Evolutionary conservation across 2,329 filamentous ascomycete genomes (phyloP).

Genomic region (Eutypella sp.): DNA sequence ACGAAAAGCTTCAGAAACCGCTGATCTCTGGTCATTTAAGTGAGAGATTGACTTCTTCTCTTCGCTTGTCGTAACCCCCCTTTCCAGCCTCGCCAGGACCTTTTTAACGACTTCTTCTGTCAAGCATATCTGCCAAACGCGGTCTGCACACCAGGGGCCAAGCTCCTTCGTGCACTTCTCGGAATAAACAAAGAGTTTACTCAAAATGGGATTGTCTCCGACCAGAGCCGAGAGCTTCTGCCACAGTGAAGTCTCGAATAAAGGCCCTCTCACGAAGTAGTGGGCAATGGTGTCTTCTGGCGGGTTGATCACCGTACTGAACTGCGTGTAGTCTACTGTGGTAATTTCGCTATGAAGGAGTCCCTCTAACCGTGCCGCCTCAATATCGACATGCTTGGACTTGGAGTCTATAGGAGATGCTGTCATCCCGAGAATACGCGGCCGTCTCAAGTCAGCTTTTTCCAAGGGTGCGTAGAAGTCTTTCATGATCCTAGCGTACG

Average conservation of each 20-base stretch:
- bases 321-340: slow-evolving; percentile 54
- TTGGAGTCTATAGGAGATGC: slow-evolving; percentile 89
- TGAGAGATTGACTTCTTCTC: slow-evolving; percentile 16
- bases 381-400: slow-evolving; percentile 59
- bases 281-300: slow-evolving; percentile 56
- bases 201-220: slow-evolving; percentile 41
- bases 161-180: slow-evolving; percentile 58
- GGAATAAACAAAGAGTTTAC: slow-evolving; percentile 55
- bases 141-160: slow-evolving; percentile 80
- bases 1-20: slow-evolving; percentile 54
- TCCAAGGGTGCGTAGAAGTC: slow-evolving; percentile 65
- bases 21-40: slow-evolving; percentile 17
- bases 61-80: slow-evolving; percentile 29
- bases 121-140: slow-evolving; percentile 70
- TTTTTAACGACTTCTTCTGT: slow-evolving; percentile 57
- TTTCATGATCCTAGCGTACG: slow-evolving; percentile 85
- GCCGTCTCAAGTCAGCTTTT: slow-evolving; percentile 42
- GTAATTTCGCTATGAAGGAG: slow-evolving; percentile 79
- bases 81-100: slow-evolving; percentile 52
- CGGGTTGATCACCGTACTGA: slow-evolving; percentile 51
- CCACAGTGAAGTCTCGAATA: slow-evolving; percentile 62
- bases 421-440: slow-evolving; percentile 92
- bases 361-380: slow-evolving; percentile 68
- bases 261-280: slow-evolving; percentile 40
- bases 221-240: slow-evolving; percentile 45